Conservation (phyloP, 2,329 filamentous ascomycete species). For the Monosporascus sp. region DNA sequence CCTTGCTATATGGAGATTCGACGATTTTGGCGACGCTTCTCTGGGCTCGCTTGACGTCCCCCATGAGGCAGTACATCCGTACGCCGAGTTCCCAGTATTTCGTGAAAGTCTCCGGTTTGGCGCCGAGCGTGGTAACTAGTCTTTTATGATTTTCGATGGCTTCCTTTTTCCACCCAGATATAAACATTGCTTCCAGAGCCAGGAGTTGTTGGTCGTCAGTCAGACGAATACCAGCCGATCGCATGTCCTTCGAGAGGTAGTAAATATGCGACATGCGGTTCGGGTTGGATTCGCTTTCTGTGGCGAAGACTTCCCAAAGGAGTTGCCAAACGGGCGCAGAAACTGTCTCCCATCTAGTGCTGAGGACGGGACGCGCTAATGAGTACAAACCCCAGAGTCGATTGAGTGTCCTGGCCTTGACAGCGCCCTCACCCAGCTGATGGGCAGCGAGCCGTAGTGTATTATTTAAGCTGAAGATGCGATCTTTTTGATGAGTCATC, state of each 20-base stretch:
- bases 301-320: conserved; percentile 59
- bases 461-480: conserved; percentile 15
- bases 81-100: conserved; percentile 61
- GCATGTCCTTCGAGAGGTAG: conserved; percentile 60
- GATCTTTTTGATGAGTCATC: neutral
- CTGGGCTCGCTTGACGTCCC: conserved; percentile 54
- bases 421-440: conserved; percentile 7
- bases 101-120: conserved; percentile 39
- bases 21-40: conserved; percentile 50
- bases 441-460: conserved; percentile 17
- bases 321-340: conserved; percentile 56
- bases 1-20: conserved; percentile 34
- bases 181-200: conserved; percentile 63
- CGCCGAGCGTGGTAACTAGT: conserved; percentile 46
- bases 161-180: conserved; percentile 52
- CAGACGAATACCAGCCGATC: conserved; percentile 49
- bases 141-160: conserved; percentile 61
- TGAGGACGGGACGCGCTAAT: conserved; percentile 37
- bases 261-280: conserved; percentile 57
- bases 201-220: conserved; percentile 54
- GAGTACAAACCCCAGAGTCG: conserved; percentile 45
- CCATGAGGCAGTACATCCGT: conserved; percentile 54
- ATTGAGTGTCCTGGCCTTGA: conserved; percentile 11
- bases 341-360: conserved; percentile 46
- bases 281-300: conserved; percentile 41